phyloP scores from a whole-genome alignment of 352 stramenopile genomes.

The Aphanomyces invadans region DNA sequence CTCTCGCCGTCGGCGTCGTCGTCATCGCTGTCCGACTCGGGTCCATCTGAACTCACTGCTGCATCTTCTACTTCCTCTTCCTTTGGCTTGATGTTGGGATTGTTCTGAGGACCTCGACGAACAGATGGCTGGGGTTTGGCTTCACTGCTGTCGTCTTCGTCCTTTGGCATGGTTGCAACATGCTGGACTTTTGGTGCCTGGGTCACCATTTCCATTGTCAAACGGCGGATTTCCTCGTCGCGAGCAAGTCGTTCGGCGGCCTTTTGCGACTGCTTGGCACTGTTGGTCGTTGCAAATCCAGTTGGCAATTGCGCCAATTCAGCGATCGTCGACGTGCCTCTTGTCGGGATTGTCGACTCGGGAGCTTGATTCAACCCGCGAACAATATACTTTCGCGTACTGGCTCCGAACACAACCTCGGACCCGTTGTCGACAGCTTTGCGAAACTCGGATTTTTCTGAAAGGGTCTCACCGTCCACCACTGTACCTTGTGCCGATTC shows the following conservation, averaged over 20 bases:
- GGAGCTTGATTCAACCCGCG: slow-evolving; percentile 4
- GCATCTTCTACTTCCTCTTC: not conserved
- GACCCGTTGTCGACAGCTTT: slow-evolving; percentile 29
- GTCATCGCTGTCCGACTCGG: slow-evolving; percentile 30
- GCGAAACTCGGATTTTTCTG: slow-evolving; percentile 34
- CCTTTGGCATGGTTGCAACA: not conserved
- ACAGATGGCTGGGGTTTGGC: not conserved
- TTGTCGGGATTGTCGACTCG: not conserved
- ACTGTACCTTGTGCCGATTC: slow-evolving; percentile 80
- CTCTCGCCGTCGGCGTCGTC: slow-evolving; percentile 36
- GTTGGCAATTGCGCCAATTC: slow-evolving; percentile 13
- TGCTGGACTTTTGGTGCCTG: not conserved
- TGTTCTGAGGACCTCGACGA: not conserved
- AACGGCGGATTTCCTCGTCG: slow-evolving; percentile 20
- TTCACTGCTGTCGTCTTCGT: slow-evolving; percentile 20
- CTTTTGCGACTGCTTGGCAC: slow-evolving; percentile 16
- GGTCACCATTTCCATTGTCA: slow-evolving; percentile 25
- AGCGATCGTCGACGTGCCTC: not conserved
- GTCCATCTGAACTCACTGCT: slow-evolving; percentile 21
- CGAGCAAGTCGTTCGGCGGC: slow-evolving; percentile 7
- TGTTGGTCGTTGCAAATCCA: slow-evolving; percentile 3
- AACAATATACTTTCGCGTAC: slow-evolving; percentile 21
- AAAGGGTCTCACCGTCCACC: slow-evolving; percentile 60
- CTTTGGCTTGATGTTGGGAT: too few relatives aligned
- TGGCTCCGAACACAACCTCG: slow-evolving; percentile 17